Evolutionary conservation across 306 rosid genomes (phyloP).

Genomic region (Cucumis sativus): DNA sequence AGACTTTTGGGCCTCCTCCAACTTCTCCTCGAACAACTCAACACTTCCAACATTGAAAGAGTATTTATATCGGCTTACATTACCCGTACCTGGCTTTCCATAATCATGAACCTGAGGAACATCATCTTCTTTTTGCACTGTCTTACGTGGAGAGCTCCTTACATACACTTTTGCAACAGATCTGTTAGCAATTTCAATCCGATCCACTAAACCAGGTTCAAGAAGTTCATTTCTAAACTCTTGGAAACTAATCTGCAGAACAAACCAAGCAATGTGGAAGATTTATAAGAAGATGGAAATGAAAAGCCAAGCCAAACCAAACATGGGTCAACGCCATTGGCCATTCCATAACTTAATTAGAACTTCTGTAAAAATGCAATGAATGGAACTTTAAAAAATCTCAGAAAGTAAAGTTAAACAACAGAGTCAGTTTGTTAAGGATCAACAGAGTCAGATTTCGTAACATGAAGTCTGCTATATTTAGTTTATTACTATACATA

Average conservation of each 20-base stretch:
- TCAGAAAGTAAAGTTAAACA: neutral
- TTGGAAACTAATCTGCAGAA: constrained; percentile 85
- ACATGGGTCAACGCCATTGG: neutral
- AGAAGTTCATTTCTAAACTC: constrained; percentile 82
- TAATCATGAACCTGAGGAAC: constrained; percentile 37
- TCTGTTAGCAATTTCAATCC: constrained; percentile 62
- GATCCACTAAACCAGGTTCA: constrained; percentile 90
- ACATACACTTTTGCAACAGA: constrained; percentile 83
- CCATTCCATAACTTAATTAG: neutral
- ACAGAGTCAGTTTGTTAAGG: no score
- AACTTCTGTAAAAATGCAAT: neutral
- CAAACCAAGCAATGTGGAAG: neutral
- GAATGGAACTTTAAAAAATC: neutral
- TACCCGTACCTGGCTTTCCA: constrained; percentile 30
- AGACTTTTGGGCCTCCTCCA: constrained; percentile 82
- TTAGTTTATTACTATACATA: neutral
- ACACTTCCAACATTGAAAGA: constrained; percentile 79
- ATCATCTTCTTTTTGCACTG: constrained; percentile 37
- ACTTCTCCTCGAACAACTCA: constrained; percentile 88
- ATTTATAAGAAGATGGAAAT: neutral
- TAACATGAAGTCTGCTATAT: neutral
- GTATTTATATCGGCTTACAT: constrained; percentile 54
- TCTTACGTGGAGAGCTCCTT: constrained; percentile 35
- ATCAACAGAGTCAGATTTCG: neutral
- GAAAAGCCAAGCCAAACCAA: neutral